Percentiles rank a stretch among this genome's conserved stretches.
These are phyloP conservation scores for Nakazawaea pomicola DNA, from an alignment of 805 yeast genomes.

Conservation along the genomic window DNA sequence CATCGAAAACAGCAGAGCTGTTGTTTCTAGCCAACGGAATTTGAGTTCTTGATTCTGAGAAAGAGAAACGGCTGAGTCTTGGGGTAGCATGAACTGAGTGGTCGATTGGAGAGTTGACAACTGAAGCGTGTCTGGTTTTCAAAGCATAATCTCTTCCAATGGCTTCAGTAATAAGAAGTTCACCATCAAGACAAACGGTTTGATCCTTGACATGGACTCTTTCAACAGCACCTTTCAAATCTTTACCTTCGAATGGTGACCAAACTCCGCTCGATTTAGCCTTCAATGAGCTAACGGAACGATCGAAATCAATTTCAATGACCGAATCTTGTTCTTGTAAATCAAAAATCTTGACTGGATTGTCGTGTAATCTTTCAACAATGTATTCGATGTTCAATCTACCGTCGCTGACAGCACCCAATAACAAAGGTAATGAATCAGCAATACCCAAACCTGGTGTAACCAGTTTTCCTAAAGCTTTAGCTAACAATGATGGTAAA, in stretches of 20 bases:
- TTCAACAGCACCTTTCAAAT: slow-evolving; percentile 78
- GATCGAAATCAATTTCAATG: slow-evolving; percentile 81
- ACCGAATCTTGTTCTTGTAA: slow-evolving; percentile 74
- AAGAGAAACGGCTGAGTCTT: slow-evolving; percentile 42
- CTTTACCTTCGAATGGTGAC: slow-evolving; percentile 51
- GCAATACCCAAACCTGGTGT: slow-evolving; percentile 72
- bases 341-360: slow-evolving; percentile 78
- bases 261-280: slow-evolving; percentile 34
- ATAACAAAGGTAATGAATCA: slow-evolving; percentile 77
- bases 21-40: slow-evolving; percentile 24
- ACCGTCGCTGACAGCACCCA: slow-evolving; percentile 74
- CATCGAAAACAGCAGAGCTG: slow-evolving; percentile 28
- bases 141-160: slow-evolving; percentile 55
- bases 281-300: slow-evolving; percentile 42
- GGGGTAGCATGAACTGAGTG: slow-evolving; percentile 28
- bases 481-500: slow-evolving; percentile 68
- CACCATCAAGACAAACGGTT: slow-evolving; percentile 83
- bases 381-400: slow-evolving; percentile 71
- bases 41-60: slow-evolving; percentile 37
- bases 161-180: slow-evolving; percentile 53
- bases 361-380: slow-evolving; percentile 66
- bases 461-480: slow-evolving; percentile 54
- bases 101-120: slow-evolving; percentile 24
- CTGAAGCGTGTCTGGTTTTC: slow-evolving; percentile 37
- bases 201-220: slow-evolving; percentile 76